Evolutionary conservation across 371 early-diverging fungal genomes (phyloP), one percentile per base, ranked within the genome.

Genomic region (Lichtheimia hyalospora): DNA sequence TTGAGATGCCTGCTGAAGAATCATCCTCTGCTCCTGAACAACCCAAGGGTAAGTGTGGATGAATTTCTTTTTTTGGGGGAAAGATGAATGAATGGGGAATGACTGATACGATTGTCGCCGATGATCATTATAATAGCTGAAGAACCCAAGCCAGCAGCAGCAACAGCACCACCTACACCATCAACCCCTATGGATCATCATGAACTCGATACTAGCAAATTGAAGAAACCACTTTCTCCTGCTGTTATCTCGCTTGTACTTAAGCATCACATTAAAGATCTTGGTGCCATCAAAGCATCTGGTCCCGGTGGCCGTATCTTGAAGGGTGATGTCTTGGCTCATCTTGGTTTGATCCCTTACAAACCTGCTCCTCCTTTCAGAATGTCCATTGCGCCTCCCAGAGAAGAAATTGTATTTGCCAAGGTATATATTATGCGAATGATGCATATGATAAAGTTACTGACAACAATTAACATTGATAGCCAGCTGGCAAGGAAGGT

Each of bases 291-390:
- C 57, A 68, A 77, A 56, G 90, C 94, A 4, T 88, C 95, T 21
- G 98, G 98, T 15, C 94, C 96, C 39, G 86, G 89, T 58, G 94
- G 95, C 14, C 88, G 96, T 57, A 87, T 97, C 55, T 73, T 96
- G 57, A 94, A 96, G 81, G 89, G 91, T 28, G 98, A 97, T 68
- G 92, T 96, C 0, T 77, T 93, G 52, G 83, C 78, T 42, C 94
- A 86, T 71, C 69, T 92, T 57, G 84, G 85, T 34, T 58, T 80
- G 54, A 87, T 87, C 61, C 64, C 74, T 34, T 71, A 75, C 52
- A 75, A 77, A 16, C 84, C 86, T 28, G 82, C 82, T 14, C 87
- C 84, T n/a, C 59, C 64, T 34, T 63, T 66, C 40, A 69, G 54
- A 2, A 64, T 68, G 0, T 71, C 75, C n/a, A 66, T 64, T 44